A percentile compares a stretch with the other conserved stretches of the same genome.
These are phyloP conservation scores for Ascochyta fabae DNA, from an alignment of 2,329 filamentous ascomycete species.

Conservation along the genomic window DNA sequence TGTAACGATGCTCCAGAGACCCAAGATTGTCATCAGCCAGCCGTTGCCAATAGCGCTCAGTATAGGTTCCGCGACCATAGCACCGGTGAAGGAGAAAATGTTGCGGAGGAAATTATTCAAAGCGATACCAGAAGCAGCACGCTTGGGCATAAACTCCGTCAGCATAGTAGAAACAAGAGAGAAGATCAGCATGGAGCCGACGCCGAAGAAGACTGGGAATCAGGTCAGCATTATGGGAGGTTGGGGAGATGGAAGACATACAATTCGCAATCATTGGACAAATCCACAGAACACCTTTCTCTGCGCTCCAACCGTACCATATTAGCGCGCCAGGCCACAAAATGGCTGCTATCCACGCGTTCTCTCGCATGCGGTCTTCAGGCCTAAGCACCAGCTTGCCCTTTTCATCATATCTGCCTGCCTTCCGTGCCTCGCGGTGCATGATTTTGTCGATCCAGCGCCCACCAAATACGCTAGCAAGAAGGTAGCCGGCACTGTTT, in stretches of 20 bases:
- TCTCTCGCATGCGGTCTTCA: conserved; percentile 51
- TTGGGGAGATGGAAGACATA: neutral
- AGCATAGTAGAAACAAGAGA: conserved; percentile 49
- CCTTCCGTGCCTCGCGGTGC: conserved; percentile 48
- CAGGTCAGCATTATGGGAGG: neutral
- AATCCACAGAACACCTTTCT: conserved; percentile 43
- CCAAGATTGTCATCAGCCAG: conserved; percentile 50
- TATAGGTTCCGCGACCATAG: conserved; percentile 46
- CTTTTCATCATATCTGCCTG: conserved; percentile 44
- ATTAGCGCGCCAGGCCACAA: conserved; percentile 47
- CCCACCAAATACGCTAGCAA: conserved; percentile 47
- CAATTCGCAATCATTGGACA: conserved; percentile 48
- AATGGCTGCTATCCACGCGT: conserved; percentile 48
- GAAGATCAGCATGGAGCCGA: conserved; percentile 51
- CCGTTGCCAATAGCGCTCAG: conserved; percentile 48
- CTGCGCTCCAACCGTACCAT: conserved; percentile 48
- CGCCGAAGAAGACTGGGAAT: conserved; percentile 46
- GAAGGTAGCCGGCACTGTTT: conserved; percentile 45
- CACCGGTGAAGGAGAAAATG: conserved; percentile 47
- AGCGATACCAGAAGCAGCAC: conserved; percentile 46
- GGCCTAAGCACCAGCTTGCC: conserved; percentile 46
- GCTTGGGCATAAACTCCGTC: conserved; percentile 50
- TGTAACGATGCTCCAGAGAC: conserved; percentile 58
- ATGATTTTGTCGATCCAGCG: conserved; percentile 51
- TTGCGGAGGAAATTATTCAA: conserved; percentile 51